Percentiles rank a stretch among this genome's conserved stretches.
Evolutionary conservation across 441 rosid species (phyloP).

Genomic region (Capsella rubella): DNA sequence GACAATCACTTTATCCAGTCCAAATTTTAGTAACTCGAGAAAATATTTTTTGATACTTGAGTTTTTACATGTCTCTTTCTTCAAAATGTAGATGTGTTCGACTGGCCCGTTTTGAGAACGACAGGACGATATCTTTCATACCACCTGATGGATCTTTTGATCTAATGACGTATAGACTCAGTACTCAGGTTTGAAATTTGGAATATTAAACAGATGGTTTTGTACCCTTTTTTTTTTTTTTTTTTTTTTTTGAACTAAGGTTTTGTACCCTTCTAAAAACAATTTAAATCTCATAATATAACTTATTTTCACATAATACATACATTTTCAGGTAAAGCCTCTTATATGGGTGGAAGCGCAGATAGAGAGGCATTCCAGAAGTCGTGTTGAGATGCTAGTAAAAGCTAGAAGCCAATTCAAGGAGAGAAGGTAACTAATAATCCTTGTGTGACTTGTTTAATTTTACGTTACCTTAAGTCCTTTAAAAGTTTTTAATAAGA

Average conservation of each 20-base stretch:
- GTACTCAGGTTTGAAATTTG: conserved; percentile 64
- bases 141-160: conserved; percentile 89
- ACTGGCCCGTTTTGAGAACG: conserved; percentile 83
- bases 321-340: conserved; percentile 81
- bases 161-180: conserved; percentile 81
- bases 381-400: conserved; percentile 92
- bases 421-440: conserved; percentile 81
- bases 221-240: neutral
- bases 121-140: conserved; percentile 78
- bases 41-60: conserved; percentile 30
- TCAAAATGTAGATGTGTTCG: conserved; percentile 77
- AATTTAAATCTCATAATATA: neutral
- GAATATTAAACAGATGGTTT: conserved; percentile 19
- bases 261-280: neutral
- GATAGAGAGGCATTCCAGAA: conserved; percentile 97
- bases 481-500: conserved; percentile 20
- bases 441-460: neutral
- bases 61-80: conserved; percentile 28
- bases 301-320: conserved; percentile 16
- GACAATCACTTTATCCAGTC: neutral
- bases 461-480: neutral
- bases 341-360: conserved; percentile 99
- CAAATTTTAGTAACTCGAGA: neutral
- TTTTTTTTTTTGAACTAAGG: neutral
- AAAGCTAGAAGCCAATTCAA: conserved; percentile 99